Evolutionary conservation across 495 filamentous ascomycete species (phyloP), one percentile per base, ranked within the genome.

Genomic region (Monascus purpureus): DNA sequence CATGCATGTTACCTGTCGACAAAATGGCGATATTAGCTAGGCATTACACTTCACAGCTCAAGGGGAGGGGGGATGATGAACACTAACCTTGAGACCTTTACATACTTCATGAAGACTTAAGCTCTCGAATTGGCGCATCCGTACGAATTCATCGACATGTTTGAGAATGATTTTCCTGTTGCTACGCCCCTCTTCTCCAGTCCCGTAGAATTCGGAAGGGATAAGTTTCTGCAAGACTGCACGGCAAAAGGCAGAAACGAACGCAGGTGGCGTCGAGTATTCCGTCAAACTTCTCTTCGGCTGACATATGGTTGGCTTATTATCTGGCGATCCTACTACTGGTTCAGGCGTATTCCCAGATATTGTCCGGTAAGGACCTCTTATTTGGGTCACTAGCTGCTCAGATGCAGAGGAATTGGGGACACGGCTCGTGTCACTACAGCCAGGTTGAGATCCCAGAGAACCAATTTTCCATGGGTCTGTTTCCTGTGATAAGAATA

Each of bases 191-290:
- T 50, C 53, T 2, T 55, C 33, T 0, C 67, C 71, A 22, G 39
- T 41, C 1, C 88, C 90, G 69, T 79, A 93, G 35, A 93, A 83
- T 7, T 59, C 71, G 7, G 57, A 53, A 1, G 90, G 87, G 18
- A 97, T 68, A n/a, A 94, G 53, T 25, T 69, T 80, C 8, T 57
- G 59, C 4, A 95, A 42, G 2, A 80, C 75, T 6, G 84, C 77
- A 32, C 80, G 75, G 46, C 86, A 93, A 46, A 93, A 96, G 2
- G 88, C 81, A 4, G 90, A 93, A 8, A 95, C 75, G 13, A 72
- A 65, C 0, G 80, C 59, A 3, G 60, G 36, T 1, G 83, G 70
- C 4, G 75, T 86, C 2, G 85, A 81, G 38, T 83, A 63, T 22
- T 82, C 77, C 12, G 74, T 72, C 18, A 93, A 61, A 31, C 49